These are phyloP conservation scores for Pyrenochaeta sp. DNA, from an alignment of 2,329 filamentous ascomycete genomes.

Conservation along the genomic window DNA sequence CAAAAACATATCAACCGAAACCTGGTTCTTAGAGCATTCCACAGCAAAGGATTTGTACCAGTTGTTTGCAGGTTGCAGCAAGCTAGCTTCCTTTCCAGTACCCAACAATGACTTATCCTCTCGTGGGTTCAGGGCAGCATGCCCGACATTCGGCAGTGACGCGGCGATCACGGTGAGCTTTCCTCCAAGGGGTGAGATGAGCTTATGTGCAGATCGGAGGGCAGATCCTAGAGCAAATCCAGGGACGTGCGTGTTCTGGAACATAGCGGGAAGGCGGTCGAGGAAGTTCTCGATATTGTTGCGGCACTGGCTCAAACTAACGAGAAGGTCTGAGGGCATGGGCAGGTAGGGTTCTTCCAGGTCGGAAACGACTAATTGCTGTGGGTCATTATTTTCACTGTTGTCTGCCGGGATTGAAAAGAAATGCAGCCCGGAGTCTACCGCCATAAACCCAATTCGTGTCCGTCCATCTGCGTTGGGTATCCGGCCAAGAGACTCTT, in stretches of 20 bases:
- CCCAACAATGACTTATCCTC: slow-evolving; percentile 97
- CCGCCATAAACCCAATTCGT: slow-evolving; percentile 91
- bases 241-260: slow-evolving; percentile 89
- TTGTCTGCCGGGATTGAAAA: slow-evolving; percentile 92
- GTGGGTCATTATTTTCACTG: slow-evolving; percentile 83
- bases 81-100: slow-evolving; percentile 86
- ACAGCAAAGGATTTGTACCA: slow-evolving; percentile 99
- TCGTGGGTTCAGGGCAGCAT: slow-evolving; percentile 85
- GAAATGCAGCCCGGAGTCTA: slow-evolving; percentile 94
- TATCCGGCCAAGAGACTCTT: slow-evolving; percentile 95
- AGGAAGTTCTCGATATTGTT: slow-evolving; percentile 93
- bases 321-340: slow-evolving; percentile 88
- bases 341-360: slow-evolving; percentile 96
- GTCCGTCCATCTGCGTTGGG: slow-evolving; percentile 97
- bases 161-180: slow-evolving; percentile 94
- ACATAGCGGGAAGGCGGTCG: slow-evolving; percentile 92
- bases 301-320: slow-evolving; percentile 87
- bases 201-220: slow-evolving; percentile 89
- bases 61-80: slow-evolving; percentile 90
- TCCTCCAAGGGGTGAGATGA: slow-evolving; percentile 92
- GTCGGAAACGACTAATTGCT: slow-evolving; percentile 93
- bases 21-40: slow-evolving; percentile 98
- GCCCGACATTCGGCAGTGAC: slow-evolving; percentile 87
- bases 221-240: slow-evolving; percentile 96
- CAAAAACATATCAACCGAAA: slow-evolving; percentile 72